Evolutionary conservation across 805 yeast genomes (phyloP), one percentile per base, ranked within the genome.

Genomic region (Lipomyces lipofer): DNA sequence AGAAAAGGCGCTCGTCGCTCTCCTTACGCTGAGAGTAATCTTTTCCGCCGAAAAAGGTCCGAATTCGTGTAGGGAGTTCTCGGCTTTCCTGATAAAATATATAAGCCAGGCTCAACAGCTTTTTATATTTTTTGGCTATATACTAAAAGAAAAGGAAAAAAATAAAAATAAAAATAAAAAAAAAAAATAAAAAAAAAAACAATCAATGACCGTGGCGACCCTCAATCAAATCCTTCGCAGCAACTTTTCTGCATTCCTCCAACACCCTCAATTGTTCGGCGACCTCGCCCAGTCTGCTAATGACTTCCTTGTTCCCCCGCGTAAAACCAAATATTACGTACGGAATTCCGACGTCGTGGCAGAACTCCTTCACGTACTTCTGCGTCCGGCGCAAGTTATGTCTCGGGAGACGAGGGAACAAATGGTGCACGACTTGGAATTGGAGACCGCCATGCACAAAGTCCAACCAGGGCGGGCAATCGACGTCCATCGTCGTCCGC

Each of bases 401-500:
- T 56, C 95, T 76, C 22, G 96, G 96, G 61, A 88, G 68, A 56
- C 96, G 75, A 27, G 96, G 96, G 68, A 88, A 88, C 63, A 89
- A 74, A 67, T 88, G 96, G 69, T 88, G 96, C 48, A 88, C 81
- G 0, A 89, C 92, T 67, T 88, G 96, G 73, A 87, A 88, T 69
- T 88, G 96, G 51, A 88, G 77, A 0, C 96, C 96, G 4, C 96
- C 96, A 65, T 88, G 96, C 65, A 88, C 76, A 64, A 81, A 89
- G 68, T 88, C 96, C 47, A 88, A 75, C 96, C 96, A 88, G 58
- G 80, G 84, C 2, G 96, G 96, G 72, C 96, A 88, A 63, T 85
- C 91, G 27, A 88, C 95, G 67, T 88, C 96, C 96, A 88, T 89
- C 2, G 96, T 88, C 1, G 96, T 89, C 63, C 96, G 76, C 2